Base-by-base conservation (phyloP, 768 basidiomycete species). In the Solioccasus polychromus region DNA sequence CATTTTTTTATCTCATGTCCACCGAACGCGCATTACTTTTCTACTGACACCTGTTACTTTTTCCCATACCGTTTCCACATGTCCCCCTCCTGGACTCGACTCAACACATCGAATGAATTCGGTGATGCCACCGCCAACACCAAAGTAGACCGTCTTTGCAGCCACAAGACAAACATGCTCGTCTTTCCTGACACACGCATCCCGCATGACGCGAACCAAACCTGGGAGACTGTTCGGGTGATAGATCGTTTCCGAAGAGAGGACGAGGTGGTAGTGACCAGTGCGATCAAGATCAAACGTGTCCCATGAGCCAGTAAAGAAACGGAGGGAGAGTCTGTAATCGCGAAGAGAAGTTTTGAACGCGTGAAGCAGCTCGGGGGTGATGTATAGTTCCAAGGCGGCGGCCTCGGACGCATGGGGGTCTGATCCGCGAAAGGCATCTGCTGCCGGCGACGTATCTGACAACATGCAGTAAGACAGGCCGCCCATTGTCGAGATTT, bases 221-320 rank as follows among this genome's bases (percentile, higher is more conserved):
- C 81, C 68, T 0, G 69, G 68, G 2, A 95, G 72, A 50, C 78
- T 84, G 1, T 80, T 76, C 10, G 72, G 68, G 22, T 81, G 74
- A 60, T 99, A 98, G 18, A 98, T 91, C 31, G 95, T 98, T 68
- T 99, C 95, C 20, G 90, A 89, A 1, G 92, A 92, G 39, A 98
- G 68, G 2, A 96, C 71, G 34, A 93, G 52, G 55, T 92, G 78
- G 66, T 87, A 92, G 3, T 53, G 60, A 8, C 70, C 65, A 1
- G 66, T 35, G 8, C 30, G 48, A 12, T 41, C 20, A 2, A 71
- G 50, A 45, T 76, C 66, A 48, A 83, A 82, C 9, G 68, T 61
- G 15, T 72, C 67, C 95, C 95, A 99, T 14, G 87, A 78, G 2
- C 95, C 94, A 18, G 82, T 75, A 59, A 85, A 91, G 67, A 97